phyloP scores from a whole-genome alignment of 1,284 basidiomycete species.

The Tremellales sp. region DNA sequence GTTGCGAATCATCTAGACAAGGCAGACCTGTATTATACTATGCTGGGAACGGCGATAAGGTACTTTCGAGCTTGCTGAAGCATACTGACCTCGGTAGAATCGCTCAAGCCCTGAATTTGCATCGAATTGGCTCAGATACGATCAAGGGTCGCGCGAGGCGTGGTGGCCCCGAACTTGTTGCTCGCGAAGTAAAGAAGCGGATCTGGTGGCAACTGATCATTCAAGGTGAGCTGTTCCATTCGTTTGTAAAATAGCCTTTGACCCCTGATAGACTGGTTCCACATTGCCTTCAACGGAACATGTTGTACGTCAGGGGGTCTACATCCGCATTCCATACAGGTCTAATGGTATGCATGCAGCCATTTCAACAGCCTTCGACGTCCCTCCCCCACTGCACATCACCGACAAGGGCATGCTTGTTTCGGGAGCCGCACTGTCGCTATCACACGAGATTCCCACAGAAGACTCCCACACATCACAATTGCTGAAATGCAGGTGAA shows the following conservation, averaged over 20 bases:
- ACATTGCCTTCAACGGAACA: conserved; percentile 19
- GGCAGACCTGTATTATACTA: conserved; percentile 22
- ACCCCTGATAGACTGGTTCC: conserved; percentile 17
- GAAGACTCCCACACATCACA: conserved; percentile 14
- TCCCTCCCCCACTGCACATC: background rate
- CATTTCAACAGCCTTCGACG: conserved; percentile 10
- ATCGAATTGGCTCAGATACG: conserved; percentile 16
- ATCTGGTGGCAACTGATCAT: conserved; percentile 22
- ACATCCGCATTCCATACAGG: no score
- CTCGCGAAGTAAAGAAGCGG: conserved; percentile 18
- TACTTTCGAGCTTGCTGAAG: background rate
- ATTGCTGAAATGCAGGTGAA: conserved; percentile 10
- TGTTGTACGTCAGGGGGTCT: conserved; percentile 3
- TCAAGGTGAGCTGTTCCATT: conserved; percentile 12
- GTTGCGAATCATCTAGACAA: conserved; percentile 21
- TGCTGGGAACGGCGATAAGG: conserved; percentile 15
- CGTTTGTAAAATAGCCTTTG: no score
- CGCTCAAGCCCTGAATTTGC: conserved; percentile 16
- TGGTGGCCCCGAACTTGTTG: conserved; percentile 4
- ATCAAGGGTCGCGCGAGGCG: background rate
- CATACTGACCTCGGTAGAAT: conserved; percentile 6
- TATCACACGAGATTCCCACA: conserved; percentile 8
- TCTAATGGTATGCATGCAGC: conserved; percentile 3
- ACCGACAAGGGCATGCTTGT: no score
- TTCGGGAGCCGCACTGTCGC: background rate